Percentiles rank a stretch among this genome's conserved stretches.
Conservation (phyloP, 345 rosid genomes). For the Turritis glabra region DNA sequence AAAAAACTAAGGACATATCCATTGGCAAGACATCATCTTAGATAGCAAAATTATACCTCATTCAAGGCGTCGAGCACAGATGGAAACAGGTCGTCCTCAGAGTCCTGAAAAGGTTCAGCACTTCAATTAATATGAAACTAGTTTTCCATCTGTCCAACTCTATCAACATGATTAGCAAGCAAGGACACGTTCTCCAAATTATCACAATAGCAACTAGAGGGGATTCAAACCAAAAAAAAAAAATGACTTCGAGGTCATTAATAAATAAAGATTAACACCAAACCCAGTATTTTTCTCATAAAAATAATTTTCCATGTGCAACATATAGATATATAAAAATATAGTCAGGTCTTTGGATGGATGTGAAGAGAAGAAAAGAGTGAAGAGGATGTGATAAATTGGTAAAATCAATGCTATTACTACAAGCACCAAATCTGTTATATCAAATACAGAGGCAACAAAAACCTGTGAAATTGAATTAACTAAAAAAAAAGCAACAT, state of each 20-base stretch:
- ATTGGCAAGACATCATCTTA: slow-evolving; percentile 21
- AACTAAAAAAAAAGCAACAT: slow-evolving; percentile 6
- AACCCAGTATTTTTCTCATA: neutral
- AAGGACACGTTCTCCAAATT: slow-evolving; percentile 11
- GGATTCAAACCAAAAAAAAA: slow-evolving; percentile 9
- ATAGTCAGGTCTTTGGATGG: neutral
- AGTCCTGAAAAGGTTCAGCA: slow-evolving; percentile 55
- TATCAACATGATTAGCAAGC: slow-evolving; percentile 24
- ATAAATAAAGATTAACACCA: slow-evolving; percentile 10
- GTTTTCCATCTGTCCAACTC: neutral
- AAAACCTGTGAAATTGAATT: neutral
- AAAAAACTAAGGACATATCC: slow-evolving; percentile 6
- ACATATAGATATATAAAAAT: neutral
- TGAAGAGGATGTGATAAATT: neutral
- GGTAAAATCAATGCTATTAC: neutral
- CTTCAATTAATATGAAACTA: slow-evolving; percentile 2
- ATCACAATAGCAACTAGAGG: slow-evolving; percentile 16
- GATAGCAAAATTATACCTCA: slow-evolving; percentile 63
- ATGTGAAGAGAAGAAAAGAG: neutral
- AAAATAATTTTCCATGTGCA: neutral
- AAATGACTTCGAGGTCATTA: slow-evolving; percentile 11
- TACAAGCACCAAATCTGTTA: neutral
- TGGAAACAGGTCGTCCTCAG: slow-evolving; percentile 79
- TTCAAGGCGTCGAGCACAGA: slow-evolving; percentile 89
- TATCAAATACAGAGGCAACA: slow-evolving; percentile 11